Conservation (phyloP, 2,329 filamentous ascomycete species). For the Pestalotiopsis sp. region DNA sequence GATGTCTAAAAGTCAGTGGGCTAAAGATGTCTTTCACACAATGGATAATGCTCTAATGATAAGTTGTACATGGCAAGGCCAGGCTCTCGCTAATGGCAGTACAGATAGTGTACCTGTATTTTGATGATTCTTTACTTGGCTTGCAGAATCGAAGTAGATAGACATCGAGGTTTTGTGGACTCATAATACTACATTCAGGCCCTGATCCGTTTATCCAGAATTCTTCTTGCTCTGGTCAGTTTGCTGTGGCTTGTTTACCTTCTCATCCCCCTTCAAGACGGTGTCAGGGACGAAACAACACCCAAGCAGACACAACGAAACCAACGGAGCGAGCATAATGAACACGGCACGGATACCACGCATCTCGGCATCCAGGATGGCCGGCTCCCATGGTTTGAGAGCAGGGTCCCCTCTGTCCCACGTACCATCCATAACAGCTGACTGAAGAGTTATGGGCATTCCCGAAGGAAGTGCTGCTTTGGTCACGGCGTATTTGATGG, state of each 20-base stretch:
- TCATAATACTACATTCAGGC: too few relatives aligned
- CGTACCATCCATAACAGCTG: slow-evolving; percentile 21
- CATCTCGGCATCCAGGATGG: slow-evolving; percentile 27
- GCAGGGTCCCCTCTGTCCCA: slow-evolving; percentile 20
- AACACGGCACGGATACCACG: slow-evolving; percentile 27
- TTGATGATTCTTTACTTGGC: too few relatives aligned
- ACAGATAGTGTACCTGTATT: too few relatives aligned
- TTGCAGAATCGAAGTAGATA: too few relatives aligned
- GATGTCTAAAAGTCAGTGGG: too few relatives aligned
- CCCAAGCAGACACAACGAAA: slow-evolving; percentile 20
- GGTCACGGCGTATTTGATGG: slow-evolving; percentile 21
- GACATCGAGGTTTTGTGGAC: too few relatives aligned
- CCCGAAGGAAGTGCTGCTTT: slow-evolving; percentile 15
- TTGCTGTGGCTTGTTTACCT: not conserved
- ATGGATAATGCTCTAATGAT: too few relatives aligned
- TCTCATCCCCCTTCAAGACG: slow-evolving; percentile 14
- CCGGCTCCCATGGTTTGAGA: slow-evolving; percentile 16
- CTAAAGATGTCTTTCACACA: too few relatives aligned
- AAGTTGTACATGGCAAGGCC: too few relatives aligned
- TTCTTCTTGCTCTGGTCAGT: too few relatives aligned
- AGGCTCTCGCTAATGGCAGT: too few relatives aligned
- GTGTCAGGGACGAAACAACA: slow-evolving; percentile 20
- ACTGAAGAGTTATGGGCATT: slow-evolving; percentile 17
- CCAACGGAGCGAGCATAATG: slow-evolving; percentile 24
- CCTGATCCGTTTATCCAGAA: too few relatives aligned